Evolutionary conservation across 192 early-diverging fungal species (phyloP).

Genomic region (Linnemannia exigua): DNA sequence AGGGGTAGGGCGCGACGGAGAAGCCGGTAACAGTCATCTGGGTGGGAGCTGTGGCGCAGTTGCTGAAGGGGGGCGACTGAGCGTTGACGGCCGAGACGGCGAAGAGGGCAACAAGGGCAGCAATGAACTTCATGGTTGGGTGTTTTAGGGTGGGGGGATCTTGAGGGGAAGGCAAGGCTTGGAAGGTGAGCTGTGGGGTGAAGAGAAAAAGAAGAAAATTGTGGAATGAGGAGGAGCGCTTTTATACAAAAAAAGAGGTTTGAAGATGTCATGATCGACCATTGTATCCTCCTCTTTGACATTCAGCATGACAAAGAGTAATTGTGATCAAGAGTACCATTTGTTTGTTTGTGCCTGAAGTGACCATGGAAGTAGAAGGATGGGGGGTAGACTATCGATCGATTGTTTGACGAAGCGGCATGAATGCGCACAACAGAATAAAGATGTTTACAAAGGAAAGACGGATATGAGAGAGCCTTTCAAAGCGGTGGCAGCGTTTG

Average conservation of each 20-base stretch:
- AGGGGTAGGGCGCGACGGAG: constrained; percentile 53
- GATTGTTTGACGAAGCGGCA: neutral
- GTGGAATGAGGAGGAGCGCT: neutral
- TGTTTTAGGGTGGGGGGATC: neutral
- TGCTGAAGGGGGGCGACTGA: constrained; percentile 51
- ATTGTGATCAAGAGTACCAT: neutral
- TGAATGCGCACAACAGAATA: neutral
- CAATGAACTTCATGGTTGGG: constrained; percentile 55
- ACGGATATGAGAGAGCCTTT: neutral
- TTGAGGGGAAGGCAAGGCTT: neutral
- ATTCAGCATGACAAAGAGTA: constrained; percentile 10
- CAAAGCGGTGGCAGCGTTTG: neutral
- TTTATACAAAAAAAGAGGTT: neutral
- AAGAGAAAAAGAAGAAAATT: constrained; percentile 10
- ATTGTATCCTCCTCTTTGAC: neutral
- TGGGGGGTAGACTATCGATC: neutral
- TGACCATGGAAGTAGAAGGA: neutral
- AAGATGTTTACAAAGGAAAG: neutral
- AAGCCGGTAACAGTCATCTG: constrained; percentile 55
- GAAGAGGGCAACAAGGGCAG: constrained; percentile 60
- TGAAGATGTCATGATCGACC: neutral
- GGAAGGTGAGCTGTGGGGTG: neutral
- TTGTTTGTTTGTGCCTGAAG: neutral
- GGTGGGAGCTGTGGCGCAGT: constrained; percentile 19
- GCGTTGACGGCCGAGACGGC: constrained; percentile 49